These are phyloP conservation scores for Cryptococcus sp. DNA, from an alignment of 1,284 basidiomycete genomes.

Conservation along the genomic window DNA sequence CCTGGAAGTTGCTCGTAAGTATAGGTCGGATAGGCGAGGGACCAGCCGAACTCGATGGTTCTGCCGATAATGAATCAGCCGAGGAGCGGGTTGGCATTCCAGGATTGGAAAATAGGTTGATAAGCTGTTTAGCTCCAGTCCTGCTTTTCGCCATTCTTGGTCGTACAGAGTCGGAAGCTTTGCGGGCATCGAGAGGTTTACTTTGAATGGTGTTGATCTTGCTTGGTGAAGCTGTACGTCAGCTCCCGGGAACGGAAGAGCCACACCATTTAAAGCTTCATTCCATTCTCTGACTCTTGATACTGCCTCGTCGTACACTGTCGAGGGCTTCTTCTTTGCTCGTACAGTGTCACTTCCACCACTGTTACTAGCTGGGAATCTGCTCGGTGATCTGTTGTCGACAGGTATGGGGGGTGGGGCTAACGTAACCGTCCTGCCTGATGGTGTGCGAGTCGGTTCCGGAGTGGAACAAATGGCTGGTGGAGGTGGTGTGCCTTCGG, in stretches of 20 bases:
- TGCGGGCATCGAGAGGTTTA: conserved; percentile 38
- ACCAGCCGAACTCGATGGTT: conserved; percentile 8
- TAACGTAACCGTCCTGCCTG: not conserved
- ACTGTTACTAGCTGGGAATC: no score
- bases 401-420: no score
- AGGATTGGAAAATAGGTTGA: conserved; percentile 1
- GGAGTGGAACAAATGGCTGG: no score
- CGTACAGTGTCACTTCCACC: no score
- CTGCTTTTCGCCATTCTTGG: no score
- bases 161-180: not conserved
- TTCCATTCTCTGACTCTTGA: conserved; percentile 98
- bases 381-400: no score
- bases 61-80: not conserved
- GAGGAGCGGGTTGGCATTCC: conserved; percentile 3
- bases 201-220: conserved; percentile 34
- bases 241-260: no score
- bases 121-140: no score
- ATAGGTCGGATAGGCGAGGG: conserved; percentile 18
- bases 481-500: not conserved
- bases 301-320: conserved; percentile 86
- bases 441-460: conserved; percentile 5
- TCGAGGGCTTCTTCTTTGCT: conserved; percentile 57
- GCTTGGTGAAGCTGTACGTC: conserved; percentile 16
- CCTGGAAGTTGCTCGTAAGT: conserved; percentile 55
- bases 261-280: conserved; percentile 81